Base-by-base conservation (phyloP, 2,329 filamentous ascomycete species). In the Xylogone sp. region DNA sequence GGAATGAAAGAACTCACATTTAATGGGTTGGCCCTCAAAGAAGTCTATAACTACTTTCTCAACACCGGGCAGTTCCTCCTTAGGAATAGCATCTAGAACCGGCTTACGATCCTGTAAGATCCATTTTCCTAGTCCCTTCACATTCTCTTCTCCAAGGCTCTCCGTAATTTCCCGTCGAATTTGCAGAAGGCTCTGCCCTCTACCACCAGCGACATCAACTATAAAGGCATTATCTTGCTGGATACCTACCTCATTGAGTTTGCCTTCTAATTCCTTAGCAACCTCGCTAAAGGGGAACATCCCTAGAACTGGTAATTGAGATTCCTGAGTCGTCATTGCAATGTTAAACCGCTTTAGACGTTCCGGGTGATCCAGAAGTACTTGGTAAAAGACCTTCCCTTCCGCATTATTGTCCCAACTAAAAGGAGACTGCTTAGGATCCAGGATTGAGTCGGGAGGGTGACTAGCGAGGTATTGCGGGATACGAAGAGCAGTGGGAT, bases 321-420 rank as follows among this genome's bases (percentile, higher is more conserved):
- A 47, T 43, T 55, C 53, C n/a, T 48, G 43, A 3, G 47, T 52
- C 22, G 19, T 47, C 50, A 52, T 52, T 16, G 58, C 54, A 21
- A 49, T 48, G 42, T 64, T 61, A 50, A 64, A 65, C 12, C 51
- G 52, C 16, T 58, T 52, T n/a, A 62, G 45, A 10, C 61, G 56
- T 13, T 57, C 50, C 3, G 58, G 58, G 21, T 61, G 49, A 20
- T 57, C 57, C 13, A 58, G 56, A 24, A 64, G 50, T 4, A 63
- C 57, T 45, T 64, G 52, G 45, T 59, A 65, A 39, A 60, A 63
- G 24, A 54, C 59, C 42, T 56, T 56, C 19, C 62, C 62, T 42
- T 58, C 53, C 18, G 51, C 52, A 18, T 55, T 45, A 43, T 61
- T 55, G 20, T 49, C 50, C 58, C 57, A 63, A 3, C 59, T 53